Percentiles rank a stretch among this genome's conserved stretches.
phyloP scores from a whole-genome alignment of 805 yeast genomes.

The Pichia phayaonensis region DNA sequence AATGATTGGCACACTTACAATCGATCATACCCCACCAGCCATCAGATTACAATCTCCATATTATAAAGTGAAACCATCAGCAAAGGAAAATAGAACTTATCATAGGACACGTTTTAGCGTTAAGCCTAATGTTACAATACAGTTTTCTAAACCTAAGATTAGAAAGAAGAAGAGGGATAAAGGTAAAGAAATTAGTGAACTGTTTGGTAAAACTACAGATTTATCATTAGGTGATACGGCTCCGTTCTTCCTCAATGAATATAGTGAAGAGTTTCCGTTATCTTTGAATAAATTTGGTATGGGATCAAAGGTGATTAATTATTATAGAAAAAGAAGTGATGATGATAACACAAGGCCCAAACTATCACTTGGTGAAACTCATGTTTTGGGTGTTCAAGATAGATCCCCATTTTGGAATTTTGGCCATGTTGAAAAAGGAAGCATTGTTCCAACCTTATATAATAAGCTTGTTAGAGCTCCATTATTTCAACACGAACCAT shows the following conservation, averaged over 20 bases:
- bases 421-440: slow-evolving; percentile 93
- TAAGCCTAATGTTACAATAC: slow-evolving; percentile 70
- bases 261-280: slow-evolving; percentile 81
- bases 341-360: slow-evolving; percentile 86
- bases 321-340: slow-evolving; percentile 75
- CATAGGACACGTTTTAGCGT: slow-evolving; percentile 74
- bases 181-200: slow-evolving; percentile 71
- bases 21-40: slow-evolving; percentile 91
- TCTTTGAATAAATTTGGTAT: slow-evolving; percentile 86
- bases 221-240: slow-evolving; percentile 81
- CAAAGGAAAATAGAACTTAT: slow-evolving; percentile 62
- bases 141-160: slow-evolving; percentile 63
- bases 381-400: slow-evolving; percentile 92
- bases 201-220: slow-evolving; percentile 65
- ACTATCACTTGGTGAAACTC: slow-evolving; percentile 85
- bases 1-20: slow-evolving; percentile 81
- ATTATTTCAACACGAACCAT: slow-evolving; percentile 75
- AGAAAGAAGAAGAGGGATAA: slow-evolving; percentile 87
- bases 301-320: slow-evolving; percentile 90
- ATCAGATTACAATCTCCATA: slow-evolving; percentile 80
- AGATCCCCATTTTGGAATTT: slow-evolving; percentile 97
- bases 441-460: slow-evolving; percentile 86
- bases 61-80: slow-evolving; percentile 69
- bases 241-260: slow-evolving; percentile 71
- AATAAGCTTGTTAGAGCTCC: slow-evolving; percentile 92